Evolutionary conservation across 345 rosid genomes (phyloP).

Genomic region (Erucastrum elatum): DNA sequence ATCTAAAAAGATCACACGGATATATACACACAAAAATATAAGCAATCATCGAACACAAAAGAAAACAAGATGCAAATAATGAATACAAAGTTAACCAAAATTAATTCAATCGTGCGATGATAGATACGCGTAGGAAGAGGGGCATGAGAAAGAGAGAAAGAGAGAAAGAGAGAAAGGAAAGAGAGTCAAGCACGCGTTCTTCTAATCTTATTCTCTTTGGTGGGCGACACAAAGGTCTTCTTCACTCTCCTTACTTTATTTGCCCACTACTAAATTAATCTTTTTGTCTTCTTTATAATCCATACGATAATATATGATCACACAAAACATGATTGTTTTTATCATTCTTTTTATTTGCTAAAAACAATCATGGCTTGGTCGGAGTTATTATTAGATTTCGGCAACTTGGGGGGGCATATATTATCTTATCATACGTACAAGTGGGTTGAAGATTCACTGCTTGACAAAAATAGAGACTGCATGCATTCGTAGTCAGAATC

Average conservation of each 20-base stretch:
- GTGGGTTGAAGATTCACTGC: slow-evolving; percentile 26
- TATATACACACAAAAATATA: not conserved
- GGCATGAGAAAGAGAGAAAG: not conserved
- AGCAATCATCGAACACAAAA: not conserved
- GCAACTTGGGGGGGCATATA: slow-evolving; percentile 15
- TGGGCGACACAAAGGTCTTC: slow-evolving; percentile 24
- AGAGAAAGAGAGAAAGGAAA: not conserved
- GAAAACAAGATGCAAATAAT: not conserved
- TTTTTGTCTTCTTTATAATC: not conserved
- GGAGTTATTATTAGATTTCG: not conserved
- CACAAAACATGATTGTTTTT: slow-evolving; percentile 15
- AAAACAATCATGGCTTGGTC: not conserved
- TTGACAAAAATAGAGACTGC: not conserved
- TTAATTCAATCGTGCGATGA: not conserved
- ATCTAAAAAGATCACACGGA: not conserved
- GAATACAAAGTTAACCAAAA: not conserved
- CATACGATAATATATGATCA: slow-evolving; percentile 1
- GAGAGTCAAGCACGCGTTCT: slow-evolving; percentile 36
- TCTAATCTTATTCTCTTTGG: slow-evolving; percentile 23
- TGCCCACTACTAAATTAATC: slow-evolving; percentile 3
- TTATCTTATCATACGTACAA: not conserved
- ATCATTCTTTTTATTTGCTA: not conserved
- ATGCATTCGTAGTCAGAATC: slow-evolving; percentile 8
- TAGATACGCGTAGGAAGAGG: not conserved
- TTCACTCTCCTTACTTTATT: slow-evolving; percentile 10